phyloP scores from a whole-genome alignment of 331 rosid genomes.

The Quercus phellos region DNA sequence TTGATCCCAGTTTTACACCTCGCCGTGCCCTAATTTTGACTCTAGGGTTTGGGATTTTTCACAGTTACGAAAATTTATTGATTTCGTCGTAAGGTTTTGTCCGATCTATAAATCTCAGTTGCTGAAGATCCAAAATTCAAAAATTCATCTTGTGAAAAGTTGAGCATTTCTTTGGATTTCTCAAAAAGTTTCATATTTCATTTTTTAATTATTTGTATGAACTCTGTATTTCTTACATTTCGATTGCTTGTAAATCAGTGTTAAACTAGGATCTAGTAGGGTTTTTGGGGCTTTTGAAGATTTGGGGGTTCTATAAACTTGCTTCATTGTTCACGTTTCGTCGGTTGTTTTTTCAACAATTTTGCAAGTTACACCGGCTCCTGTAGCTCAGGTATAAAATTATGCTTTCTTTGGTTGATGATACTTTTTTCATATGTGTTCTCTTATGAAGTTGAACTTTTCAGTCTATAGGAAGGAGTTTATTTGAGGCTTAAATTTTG shows the following conservation, averaged over 20 bases:
- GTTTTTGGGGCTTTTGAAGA: not conserved
- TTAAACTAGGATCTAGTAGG: not conserved
- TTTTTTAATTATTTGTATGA: not conserved
- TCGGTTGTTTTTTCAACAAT: not conserved
- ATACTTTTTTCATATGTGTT: not conserved
- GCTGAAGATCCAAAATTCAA: not conserved
- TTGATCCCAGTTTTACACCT: not conserved
- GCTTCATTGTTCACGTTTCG: not conserved
- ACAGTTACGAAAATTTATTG: not conserved
- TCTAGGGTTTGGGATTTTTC: constrained; percentile 24
- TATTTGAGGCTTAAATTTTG: not conserved
- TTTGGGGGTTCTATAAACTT: not conserved
- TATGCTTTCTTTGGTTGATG: not conserved
- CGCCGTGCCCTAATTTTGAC: not conserved
- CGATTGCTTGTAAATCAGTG: not conserved
- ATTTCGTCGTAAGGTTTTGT: not conserved
- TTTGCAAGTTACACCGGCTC: constrained; percentile 19
- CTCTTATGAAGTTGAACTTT: not conserved
- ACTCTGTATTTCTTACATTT: not conserved
- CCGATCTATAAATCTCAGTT: not conserved
- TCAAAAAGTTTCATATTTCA: not conserved
- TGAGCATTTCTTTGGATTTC: not conserved
- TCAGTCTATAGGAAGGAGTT: not conserved
- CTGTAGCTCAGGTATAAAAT: constrained; percentile 4
- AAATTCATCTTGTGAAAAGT: not conserved